phyloP scores from a whole-genome alignment of 2,329 filamentous ascomycete species.

The Clarireedia sp. region DNA sequence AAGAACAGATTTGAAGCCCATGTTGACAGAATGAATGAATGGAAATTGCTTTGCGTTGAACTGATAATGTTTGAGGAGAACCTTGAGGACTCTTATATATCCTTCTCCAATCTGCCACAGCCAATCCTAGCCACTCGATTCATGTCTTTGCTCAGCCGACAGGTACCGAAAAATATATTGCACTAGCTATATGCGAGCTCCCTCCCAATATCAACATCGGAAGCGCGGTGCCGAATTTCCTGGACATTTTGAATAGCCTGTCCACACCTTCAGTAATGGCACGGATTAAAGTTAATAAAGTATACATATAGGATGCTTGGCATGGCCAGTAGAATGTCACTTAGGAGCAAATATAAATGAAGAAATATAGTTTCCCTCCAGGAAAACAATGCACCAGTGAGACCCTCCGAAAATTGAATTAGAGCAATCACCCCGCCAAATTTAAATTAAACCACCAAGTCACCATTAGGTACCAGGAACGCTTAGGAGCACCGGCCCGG shows the following conservation, averaged over 20 bases:
- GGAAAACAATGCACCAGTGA: background rate
- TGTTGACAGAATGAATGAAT: constrained; percentile 14
- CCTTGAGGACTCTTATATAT: constrained; percentile 8
- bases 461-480: background rate
- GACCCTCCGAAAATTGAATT: too few relatives aligned
- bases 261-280: background rate
- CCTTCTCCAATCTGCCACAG: background rate
- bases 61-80: background rate
- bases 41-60: constrained; percentile 2
- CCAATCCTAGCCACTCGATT: background rate
- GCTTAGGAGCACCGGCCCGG: constrained; percentile 9
- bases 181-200: background rate
- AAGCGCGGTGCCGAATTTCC: constrained; percentile 19
- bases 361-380: background rate
- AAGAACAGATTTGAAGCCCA: constrained; percentile 23
- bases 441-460: constrained; percentile 1
- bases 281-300: constrained; percentile 2
- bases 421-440: background rate
- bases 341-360: background rate
- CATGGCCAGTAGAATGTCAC: background rate
- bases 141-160: background rate
- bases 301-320: background rate
- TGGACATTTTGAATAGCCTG: constrained; percentile 21
- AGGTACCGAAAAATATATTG: background rate
- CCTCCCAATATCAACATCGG: constrained; percentile 10